Evolutionary conservation across 768 basidiomycete species (phyloP), one percentile per base, ranked within the genome.

Genomic region (Trametopsis cervina): DNA sequence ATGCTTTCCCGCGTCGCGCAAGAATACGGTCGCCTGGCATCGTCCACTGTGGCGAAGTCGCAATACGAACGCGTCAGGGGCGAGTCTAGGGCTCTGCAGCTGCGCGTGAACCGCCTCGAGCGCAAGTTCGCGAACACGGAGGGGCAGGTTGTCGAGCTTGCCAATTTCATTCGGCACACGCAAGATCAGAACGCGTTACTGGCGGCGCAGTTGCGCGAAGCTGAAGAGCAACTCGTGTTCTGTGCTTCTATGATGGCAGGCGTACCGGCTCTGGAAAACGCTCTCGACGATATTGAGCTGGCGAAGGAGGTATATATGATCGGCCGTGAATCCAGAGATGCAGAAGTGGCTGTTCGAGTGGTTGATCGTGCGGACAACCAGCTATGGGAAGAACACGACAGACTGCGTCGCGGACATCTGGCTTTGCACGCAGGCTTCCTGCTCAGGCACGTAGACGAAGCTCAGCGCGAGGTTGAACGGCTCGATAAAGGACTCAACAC

Each of bases 61-160:
- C 42, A 29, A 5, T 55, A 65, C 50, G 49, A 59, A 13, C 46
- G 42, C 21, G 44, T 57, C 7, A 57, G 57, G 46, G 49, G 52
- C 20, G 59, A 63, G 1, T 65, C 76, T 51, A 57, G 58, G 17
- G 52, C 57, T 5, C 67, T 83, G 27, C 72, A 73, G 46, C 53
- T 76, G 9, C 73, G 69, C 6, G 63, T 68, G 21, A 61, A 70
- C 22, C 78, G 83, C 23, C 65, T 86, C 11, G 78, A 84, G 55
- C 78, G 85, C 50, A 85, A 82, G 61, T 67, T 86, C 12, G 77
- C 76, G 35, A 84, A 83, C 56, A 70, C 83, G 4, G 80, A 86
- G 47, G 78, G 66, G 15, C 84, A 88, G 58, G 81, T 84, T 18
- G 61, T 68, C 11, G 84, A 86, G 51, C 66, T 89, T 6, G 78